These are phyloP conservation scores for Mycosphaerella arachidis DNA, from an alignment of 2,329 filamentous ascomycete species.

Conservation along the genomic window DNA sequence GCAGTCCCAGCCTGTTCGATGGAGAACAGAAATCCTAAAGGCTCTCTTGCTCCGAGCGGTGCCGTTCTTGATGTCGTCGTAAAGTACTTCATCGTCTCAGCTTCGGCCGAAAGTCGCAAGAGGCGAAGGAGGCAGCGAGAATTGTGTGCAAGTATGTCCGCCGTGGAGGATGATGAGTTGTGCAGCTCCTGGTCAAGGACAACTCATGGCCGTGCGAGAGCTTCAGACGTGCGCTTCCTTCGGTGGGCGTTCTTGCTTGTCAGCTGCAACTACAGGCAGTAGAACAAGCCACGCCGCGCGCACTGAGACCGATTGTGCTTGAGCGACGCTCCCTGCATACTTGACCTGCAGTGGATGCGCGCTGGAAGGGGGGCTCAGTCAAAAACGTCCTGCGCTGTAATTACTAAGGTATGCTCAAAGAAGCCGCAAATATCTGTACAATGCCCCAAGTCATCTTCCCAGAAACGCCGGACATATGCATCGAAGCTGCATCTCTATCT, in stretches of 20 bases:
- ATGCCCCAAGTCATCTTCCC: neutral
- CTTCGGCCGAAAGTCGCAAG: neutral
- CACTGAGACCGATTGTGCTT: neutral
- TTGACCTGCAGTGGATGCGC: neutral
- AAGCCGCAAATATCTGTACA: neutral
- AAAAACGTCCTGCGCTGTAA: neutral
- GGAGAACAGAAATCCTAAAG: neutral
- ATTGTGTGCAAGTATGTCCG: no score
- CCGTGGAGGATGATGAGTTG: no score
- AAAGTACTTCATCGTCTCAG: neutral
- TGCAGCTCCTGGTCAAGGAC: no score
- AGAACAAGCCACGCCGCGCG: no score
- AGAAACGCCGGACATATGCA: neutral
- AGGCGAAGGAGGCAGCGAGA: no score
- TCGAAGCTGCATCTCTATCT: neutral
- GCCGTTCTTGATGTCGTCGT: neutral
- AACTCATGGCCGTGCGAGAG: no score
- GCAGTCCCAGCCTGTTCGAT: neutral
- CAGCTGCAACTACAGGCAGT: no score
- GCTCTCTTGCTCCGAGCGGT: neutral
- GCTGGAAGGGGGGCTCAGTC: neutral
- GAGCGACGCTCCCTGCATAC: neutral
- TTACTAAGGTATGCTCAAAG: neutral
- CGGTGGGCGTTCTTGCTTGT: no score
- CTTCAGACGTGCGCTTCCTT: no score